Evolutionary conservation across 2,329 filamentous ascomycete species (phyloP).

Genomic region (Lasiodiplodia sp.): DNA sequence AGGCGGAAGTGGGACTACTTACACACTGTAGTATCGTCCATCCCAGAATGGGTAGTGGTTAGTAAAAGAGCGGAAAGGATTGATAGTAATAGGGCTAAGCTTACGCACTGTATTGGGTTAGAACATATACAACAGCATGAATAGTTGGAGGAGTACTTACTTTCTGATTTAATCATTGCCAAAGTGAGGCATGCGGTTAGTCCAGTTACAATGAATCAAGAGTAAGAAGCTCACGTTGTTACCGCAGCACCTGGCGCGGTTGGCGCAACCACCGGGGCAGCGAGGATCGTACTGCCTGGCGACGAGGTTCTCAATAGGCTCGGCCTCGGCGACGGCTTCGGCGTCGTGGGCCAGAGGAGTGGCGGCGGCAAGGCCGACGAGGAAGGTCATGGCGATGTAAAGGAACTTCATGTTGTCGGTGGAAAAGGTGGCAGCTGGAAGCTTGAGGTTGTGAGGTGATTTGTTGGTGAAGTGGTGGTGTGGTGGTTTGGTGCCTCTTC

Average conservation of each 20-base stretch:
- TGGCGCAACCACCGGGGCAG: neutral
- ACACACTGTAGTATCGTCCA: neutral
- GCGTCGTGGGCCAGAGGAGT: neutral
- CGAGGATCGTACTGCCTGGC: conserved; percentile 2
- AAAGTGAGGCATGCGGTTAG: neutral
- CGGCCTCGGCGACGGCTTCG: neutral
- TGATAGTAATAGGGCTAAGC: neutral
- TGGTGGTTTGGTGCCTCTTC: neutral
- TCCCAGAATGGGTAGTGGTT: neutral
- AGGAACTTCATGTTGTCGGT: neutral
- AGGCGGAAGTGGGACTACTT: neutral
- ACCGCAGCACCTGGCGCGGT: neutral
- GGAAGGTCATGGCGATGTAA: neutral
- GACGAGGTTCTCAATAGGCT: neutral
- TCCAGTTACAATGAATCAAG: neutral
- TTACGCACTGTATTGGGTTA: neutral
- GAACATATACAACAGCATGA: neutral
- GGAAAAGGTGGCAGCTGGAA: neutral
- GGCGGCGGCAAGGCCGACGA: neutral
- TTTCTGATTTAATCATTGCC: neutral
- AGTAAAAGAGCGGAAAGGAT: neutral
- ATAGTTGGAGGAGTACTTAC: neutral
- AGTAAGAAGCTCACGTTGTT: neutral
- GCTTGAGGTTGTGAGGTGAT: neutral
- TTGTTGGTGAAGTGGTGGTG: neutral